phyloP scores from a whole-genome alignment of 2,329 filamentous ascomycete genomes.

The Fusarium sp. region DNA sequence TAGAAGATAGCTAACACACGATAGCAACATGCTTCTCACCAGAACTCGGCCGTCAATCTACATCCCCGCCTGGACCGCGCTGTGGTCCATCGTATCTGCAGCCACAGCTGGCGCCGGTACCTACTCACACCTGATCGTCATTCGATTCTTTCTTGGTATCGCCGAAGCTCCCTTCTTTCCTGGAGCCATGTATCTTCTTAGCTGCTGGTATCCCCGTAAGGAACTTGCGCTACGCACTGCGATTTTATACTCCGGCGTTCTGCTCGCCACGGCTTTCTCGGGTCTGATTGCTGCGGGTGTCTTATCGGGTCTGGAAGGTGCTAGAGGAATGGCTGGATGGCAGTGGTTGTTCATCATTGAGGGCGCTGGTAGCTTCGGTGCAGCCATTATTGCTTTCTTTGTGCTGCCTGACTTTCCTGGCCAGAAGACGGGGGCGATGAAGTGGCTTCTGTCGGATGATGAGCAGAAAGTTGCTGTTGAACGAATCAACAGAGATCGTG shows the following conservation, averaged over 20 bases:
- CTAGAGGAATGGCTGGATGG: constrained; percentile 56
- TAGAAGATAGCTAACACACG: not conserved
- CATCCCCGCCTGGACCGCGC: constrained; percentile 31
- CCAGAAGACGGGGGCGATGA: constrained; percentile 43
- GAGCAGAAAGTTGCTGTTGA: constrained; percentile 45
- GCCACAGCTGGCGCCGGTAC: constrained; percentile 35
- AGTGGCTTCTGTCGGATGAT: constrained; percentile 45
- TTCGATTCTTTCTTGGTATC: constrained; percentile 44
- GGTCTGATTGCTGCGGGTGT: constrained; percentile 48
- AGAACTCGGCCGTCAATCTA: constrained; percentile 38
- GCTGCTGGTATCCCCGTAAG: constrained; percentile 47
- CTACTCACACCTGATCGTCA: constrained; percentile 21
- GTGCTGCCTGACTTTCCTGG: constrained; percentile 45
- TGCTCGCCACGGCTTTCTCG: constrained; percentile 41
- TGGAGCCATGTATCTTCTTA: constrained; percentile 3
- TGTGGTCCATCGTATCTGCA: constrained; percentile 46
- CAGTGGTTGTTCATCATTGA: constrained; percentile 60
- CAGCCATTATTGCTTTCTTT: constrained; percentile 38
- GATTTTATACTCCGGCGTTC: constrained; percentile 46
- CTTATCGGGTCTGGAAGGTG: constrained; percentile 37
- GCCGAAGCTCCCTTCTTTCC: constrained; percentile 46
- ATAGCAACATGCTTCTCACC: constrained; percentile 34
- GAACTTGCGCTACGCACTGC: constrained; percentile 48
- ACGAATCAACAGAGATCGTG: constrained; percentile 44
- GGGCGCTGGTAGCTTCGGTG: constrained; percentile 40